Evolutionary conservation across 2,329 filamentous ascomycete genomes (phyloP).

Genomic region (Cladosporium sphaerospermum): DNA sequence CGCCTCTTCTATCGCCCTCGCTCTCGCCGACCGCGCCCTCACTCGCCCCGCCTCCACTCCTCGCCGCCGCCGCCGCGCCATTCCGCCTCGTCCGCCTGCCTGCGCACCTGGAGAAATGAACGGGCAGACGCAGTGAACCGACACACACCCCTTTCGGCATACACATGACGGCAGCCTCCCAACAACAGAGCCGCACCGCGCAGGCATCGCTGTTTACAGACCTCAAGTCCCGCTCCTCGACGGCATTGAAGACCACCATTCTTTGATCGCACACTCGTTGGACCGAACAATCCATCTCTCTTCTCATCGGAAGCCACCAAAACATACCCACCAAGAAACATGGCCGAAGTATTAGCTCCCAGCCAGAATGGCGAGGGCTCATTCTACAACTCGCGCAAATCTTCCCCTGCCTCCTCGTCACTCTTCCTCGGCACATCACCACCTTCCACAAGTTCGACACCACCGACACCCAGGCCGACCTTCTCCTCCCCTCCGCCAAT

Average conservation of each 20-base stretch:
- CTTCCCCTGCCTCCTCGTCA: slow-evolving; percentile 5
- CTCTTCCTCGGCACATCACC: slow-evolving; percentile 10
- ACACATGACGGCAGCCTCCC: slow-evolving; percentile 8
- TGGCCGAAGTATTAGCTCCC: slow-evolving; percentile 11
- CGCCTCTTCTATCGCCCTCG: neutral
- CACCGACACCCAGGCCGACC: neutral
- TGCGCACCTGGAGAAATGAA: neutral
- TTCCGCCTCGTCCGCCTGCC: neutral
- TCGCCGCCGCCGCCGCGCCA: neutral
- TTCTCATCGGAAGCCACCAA: neutral
- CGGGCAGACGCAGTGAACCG: neutral
- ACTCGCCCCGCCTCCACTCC: neutral
- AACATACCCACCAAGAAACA: neutral
- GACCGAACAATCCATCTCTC: neutral
- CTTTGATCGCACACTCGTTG: slow-evolving; percentile 3
- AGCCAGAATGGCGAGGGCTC: slow-evolving; percentile 6
- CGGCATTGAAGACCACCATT: slow-evolving; percentile 9
- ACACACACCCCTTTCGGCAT: neutral
- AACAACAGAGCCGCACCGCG: slow-evolving; percentile 4
- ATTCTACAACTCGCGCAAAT: slow-evolving; percentile 10
- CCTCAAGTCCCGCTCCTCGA: slow-evolving; percentile 10
- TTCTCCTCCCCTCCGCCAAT: slow-evolving; percentile 3
- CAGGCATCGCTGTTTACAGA: slow-evolving; percentile 6
- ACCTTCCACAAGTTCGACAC: slow-evolving; percentile 3
- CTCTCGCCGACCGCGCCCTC: neutral